phyloP scores from a whole-genome alignment of 1,284 basidiomycete genomes.

The Ceratobasidium sp. region DNA sequence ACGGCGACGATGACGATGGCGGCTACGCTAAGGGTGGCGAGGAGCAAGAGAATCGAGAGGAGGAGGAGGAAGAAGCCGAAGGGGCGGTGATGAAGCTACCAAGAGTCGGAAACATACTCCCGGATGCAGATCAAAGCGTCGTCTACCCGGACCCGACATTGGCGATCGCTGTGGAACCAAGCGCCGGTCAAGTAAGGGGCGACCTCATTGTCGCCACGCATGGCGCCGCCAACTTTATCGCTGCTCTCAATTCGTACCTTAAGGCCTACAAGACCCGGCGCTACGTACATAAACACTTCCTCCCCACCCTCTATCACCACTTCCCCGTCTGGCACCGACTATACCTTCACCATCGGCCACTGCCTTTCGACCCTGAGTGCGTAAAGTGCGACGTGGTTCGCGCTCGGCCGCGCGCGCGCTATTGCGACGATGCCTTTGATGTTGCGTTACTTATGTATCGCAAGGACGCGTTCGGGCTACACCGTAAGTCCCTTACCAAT shows the following conservation, averaged over 20 bases:
- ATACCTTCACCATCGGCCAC: slow-evolving; percentile 3
- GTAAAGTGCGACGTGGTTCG: neutral
- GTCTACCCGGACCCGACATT: neutral
- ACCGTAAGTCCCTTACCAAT: neutral
- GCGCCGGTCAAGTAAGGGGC: neutral
- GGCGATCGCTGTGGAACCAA: neutral
- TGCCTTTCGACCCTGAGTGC: neutral
- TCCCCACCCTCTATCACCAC: slow-evolving; percentile 14
- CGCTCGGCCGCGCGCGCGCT: neutral
- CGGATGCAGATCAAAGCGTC: neutral
- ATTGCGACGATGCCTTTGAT: neutral
- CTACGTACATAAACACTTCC: neutral
- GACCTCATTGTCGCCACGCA: neutral
- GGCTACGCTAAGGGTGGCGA: no score
- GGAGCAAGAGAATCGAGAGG: neutral
- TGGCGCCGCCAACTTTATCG: neutral
- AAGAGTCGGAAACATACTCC: neutral
- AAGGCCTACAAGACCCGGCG: neutral
- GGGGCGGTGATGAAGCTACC: neutral
- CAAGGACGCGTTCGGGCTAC: neutral
- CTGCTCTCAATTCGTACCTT: neutral
- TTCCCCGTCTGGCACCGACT: slow-evolving; percentile 15
- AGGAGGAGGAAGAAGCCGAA: slow-evolving; percentile 6
- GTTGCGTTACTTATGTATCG: neutral
- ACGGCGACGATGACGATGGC: neutral